Evolutionary conservation across 108 stramenopile genomes (phyloP), one percentile per base, ranked within the genome.

Genomic region (Discostella stelligeroides): DNA sequence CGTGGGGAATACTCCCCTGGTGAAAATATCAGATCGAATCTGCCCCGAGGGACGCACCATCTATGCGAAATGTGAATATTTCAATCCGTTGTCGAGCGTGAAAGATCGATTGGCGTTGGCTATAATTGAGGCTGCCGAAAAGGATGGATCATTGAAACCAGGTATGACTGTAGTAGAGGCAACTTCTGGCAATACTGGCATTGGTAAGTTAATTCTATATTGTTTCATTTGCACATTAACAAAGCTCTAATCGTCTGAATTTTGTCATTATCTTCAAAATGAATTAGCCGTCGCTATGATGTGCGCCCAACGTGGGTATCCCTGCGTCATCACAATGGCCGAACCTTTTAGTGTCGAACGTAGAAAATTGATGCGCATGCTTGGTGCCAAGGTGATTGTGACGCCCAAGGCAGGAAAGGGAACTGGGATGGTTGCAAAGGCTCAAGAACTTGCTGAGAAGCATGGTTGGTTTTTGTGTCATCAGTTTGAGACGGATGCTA

Each of bases 111-210:
- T 89, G 40, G 79, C 82, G 17, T 83, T 95, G 43, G 48, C 74
- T 7, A 79, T 88, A 63, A 92, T 97, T 68, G 88, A 92, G 24
- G 76, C 86, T 15, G 92, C 92, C 5, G 95, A 95, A 59, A 67
- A 66, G 18, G 53, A 76, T 41, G 94, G 95, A 4, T 58, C 76
- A 53, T 63, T 96, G 55, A 81, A 75, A 46, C 88, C 87, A 9
- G 97, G 97, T 9, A 71, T 92, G 51, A 93, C 92, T 1, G 90
- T 96, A 23, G 76, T 98, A 1, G 97, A 96, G 66, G 92, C 94
- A 23, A 94, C 93, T 2, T 86, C 84, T 7, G 97, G 97, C 9
- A 96, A 95, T 67, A 96, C 95, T 1, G 97, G 97, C 20, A 95
- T 96, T 28, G 53, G 53, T 54, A 28, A 29, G 53, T 28, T 13